A percentile compares a stretch with the other conserved stretches of the same genome.
Evolutionary conservation across 768 basidiomycete species (phyloP).

Genomic region (Macrocybe gigantea): DNA sequence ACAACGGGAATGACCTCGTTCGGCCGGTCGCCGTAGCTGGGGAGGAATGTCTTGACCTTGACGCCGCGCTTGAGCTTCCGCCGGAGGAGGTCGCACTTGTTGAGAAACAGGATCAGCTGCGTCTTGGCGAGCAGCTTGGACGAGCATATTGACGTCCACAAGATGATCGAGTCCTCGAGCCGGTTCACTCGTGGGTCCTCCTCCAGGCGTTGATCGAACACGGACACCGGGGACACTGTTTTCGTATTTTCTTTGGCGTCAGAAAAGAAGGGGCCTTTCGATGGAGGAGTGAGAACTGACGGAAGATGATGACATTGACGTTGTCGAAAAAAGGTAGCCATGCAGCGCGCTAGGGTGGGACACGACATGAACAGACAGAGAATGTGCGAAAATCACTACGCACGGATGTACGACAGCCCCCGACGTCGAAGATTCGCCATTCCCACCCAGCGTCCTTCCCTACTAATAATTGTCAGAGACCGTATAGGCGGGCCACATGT

Average conservation of each 20-base stretch:
- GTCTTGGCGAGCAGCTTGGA: conserved; percentile 57
- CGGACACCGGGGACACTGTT: conserved; percentile 67
- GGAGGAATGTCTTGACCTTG: conserved; percentile 49
- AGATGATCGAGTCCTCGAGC: conserved; percentile 64
- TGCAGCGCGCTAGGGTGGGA: conserved; percentile 51
- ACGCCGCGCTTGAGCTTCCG: conserved; percentile 59
- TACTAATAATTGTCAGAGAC: conserved; percentile 6
- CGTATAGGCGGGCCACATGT: neutral
- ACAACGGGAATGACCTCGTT: conserved; percentile 62
- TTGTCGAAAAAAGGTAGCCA: conserved; percentile 82
- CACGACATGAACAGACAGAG: conserved; percentile 6
- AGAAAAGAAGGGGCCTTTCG: neutral
- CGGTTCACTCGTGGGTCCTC: conserved; percentile 70
- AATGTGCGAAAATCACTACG: conserved; percentile 10
- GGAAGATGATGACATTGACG: conserved; percentile 74
- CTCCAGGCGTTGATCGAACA: conserved; percentile 69
- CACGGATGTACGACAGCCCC: conserved; percentile 66
- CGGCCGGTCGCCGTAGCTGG: conserved; percentile 61
- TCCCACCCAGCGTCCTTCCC: conserved; percentile 37
- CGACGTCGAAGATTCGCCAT: conserved; percentile 77
- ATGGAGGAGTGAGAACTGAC: conserved; percentile 18
- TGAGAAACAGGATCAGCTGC: conserved; percentile 59
- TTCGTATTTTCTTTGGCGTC: neutral
- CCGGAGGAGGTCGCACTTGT: conserved; percentile 64
- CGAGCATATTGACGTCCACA: conserved; percentile 68